Base-by-base conservation (phyloP, 2,329 filamentous ascomycete genomes). In the Apiospora saccharicola region DNA sequence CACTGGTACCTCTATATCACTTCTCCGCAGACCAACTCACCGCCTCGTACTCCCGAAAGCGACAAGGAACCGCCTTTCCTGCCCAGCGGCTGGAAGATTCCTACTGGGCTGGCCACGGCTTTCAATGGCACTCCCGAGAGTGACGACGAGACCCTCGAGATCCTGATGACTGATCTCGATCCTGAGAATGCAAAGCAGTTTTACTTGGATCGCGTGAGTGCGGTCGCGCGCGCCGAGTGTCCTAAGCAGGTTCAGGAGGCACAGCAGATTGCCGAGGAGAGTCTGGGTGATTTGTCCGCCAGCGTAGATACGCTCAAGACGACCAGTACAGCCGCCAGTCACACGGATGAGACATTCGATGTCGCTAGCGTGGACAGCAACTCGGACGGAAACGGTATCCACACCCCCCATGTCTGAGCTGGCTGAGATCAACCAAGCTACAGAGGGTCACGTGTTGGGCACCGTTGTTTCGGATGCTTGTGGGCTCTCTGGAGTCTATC, bases 1-100 rank as follows among this genome's bases (percentile, higher is more conserved):
- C 96, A 99, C 79, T 99, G 96, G 96, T 98, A 98, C 82, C 87
- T 99, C 71, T 99, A 99, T 85, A 92, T 98, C 79, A 98, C 96
- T 16, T 94, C 94, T 70, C 96, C 96, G 24, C 92, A 93, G 81
- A 92, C 90, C 68, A 86, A 90, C 71, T 86, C 95, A 0, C 95
- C 95, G 6, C 95, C 96, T 72, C 87, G 91, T 43, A 97, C 93
- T 14, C 95, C 96, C 7, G 85, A 89, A 67, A 82, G 83, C 68
- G 84, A 89, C 70, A 85, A 86, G 74, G 75, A 67, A 57, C 71
- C 74, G 70, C 79, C 71, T 76, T 79, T 71, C 73, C 81, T 78
- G 43, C 79, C 69, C 43, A 88, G 78, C 88, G 86, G 77, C 80
- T 90, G 79, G 86, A 93, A 80, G 81, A 90, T 87, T 78, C 90